Evolutionary conservation across 2,329 filamentous ascomycete species (phyloP).

Genomic region (Claviceps arundinis): DNA sequence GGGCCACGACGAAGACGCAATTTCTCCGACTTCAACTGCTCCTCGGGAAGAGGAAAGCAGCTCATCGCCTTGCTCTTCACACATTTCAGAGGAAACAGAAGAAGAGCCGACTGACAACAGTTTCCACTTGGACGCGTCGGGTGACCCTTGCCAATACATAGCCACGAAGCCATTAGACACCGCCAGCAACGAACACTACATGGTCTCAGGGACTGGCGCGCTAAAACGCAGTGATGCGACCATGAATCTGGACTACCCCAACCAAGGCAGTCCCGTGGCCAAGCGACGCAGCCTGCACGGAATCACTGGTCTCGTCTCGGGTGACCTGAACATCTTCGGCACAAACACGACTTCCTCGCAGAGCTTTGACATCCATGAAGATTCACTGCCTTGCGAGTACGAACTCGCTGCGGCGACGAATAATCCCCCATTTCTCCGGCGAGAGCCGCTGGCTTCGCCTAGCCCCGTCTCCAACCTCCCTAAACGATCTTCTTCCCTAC

Average conservation of each 20-base stretch:
- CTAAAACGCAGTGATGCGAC: slow-evolving; percentile 84
- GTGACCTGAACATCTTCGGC: slow-evolving; percentile 66
- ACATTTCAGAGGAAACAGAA: slow-evolving; percentile 24
- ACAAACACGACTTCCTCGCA: slow-evolving; percentile 28
- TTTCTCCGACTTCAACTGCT: slow-evolving; percentile 13
- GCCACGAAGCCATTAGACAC: slow-evolving; percentile 37
- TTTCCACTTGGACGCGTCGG: slow-evolving; percentile 43
- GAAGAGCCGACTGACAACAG: slow-evolving; percentile 41
- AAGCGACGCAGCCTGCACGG: slow-evolving; percentile 84
- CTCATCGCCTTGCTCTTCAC: slow-evolving; percentile 21
- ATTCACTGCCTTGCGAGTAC: slow-evolving; percentile 33
- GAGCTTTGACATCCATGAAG: slow-evolving; percentile 40
- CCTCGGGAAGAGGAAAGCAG: slow-evolving; percentile 32
- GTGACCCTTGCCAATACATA: slow-evolving; percentile 33
- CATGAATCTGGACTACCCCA: slow-evolving; percentile 73
- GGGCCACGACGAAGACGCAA: slow-evolving; percentile 31
- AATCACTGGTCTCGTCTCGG: slow-evolving; percentile 44
- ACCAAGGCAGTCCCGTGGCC: slow-evolving; percentile 71
- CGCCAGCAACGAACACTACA: slow-evolving; percentile 20
- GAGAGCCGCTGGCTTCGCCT: slow-evolving; percentile 30
- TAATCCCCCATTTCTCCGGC: slow-evolving; percentile 4
- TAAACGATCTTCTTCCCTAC: slow-evolving; percentile 61
- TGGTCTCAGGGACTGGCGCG: slow-evolving; percentile 49
- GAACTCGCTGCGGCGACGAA: slow-evolving; percentile 30
- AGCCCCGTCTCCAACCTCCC: slow-evolving; percentile 42